A percentile compares a stretch with the other conserved stretches of the same genome.
Conservation (phyloP, 148 eudicot species). For the Selenicereus undatus region DNA sequence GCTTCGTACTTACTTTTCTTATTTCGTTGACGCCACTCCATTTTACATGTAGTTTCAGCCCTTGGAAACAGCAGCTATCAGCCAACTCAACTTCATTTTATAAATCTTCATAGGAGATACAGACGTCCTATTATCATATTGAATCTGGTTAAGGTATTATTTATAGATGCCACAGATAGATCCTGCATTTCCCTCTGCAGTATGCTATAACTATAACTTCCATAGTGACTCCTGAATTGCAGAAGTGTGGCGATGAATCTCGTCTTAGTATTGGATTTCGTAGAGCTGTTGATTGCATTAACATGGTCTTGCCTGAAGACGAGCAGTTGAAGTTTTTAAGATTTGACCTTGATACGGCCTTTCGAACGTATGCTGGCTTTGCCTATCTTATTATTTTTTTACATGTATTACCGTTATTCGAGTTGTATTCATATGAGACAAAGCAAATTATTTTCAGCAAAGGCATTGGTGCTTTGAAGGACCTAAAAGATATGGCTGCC, state of each 20-base stretch:
- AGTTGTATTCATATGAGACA: slow-evolving; percentile 6
- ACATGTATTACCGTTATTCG: background rate
- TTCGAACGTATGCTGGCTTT: slow-evolving; percentile 46
- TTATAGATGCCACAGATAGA: background rate
- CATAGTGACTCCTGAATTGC: slow-evolving; percentile 21
- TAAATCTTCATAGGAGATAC: slow-evolving; percentile 65
- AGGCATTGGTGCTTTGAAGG: slow-evolving; percentile 38
- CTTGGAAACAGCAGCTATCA: slow-evolving; percentile 50
- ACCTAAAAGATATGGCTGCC: slow-evolving; percentile 39
- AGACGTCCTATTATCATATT: slow-evolving; percentile 71
- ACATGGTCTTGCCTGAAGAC: slow-evolving; percentile 49
- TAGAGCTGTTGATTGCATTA: slow-evolving; percentile 63
- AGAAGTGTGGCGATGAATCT: slow-evolving; percentile 71
- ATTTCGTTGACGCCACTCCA: slow-evolving; percentile 13
- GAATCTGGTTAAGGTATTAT: slow-evolving; percentile 76
- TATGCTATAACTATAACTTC: slow-evolving; percentile 6
- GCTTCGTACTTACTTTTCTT: slow-evolving; percentile 13
- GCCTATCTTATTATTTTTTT: background rate
- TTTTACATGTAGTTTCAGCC: slow-evolving; percentile 43
- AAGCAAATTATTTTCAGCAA: slow-evolving; percentile 39
- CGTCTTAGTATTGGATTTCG: slow-evolving; percentile 62
- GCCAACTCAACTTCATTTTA: slow-evolving; percentile 75
- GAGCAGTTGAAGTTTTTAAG: slow-evolving; percentile 51
- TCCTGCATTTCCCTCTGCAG: background rate
- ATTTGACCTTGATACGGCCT: slow-evolving; percentile 72